Base-by-base conservation (phyloP, 805 yeast species). In the Candida easanensis region DNA sequence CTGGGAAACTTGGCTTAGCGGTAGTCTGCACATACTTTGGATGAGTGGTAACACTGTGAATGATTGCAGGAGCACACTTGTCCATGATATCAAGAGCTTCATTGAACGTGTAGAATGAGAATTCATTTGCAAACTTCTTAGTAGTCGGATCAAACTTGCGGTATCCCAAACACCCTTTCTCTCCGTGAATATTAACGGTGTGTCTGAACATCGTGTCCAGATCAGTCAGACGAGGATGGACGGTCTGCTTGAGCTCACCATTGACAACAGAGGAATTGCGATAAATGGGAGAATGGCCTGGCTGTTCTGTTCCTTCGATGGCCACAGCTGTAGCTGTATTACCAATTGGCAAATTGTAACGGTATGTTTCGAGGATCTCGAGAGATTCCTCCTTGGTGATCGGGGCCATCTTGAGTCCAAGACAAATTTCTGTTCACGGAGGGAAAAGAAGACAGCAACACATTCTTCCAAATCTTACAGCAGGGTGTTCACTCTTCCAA, bases 11-110 rank as follows among this genome's bases (percentile, higher is more conserved):
- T 10, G 44, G 44, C 2, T 16, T 9, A n/a, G 14, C 44, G 18
- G 28, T 36, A 44, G 36, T 44, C 36, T 21, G 40, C 23, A 78
- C 64, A 51, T 77, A 80, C 39, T 65, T 63, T 18, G 64, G 61
- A 2, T 53, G 35, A 3, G 48, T 33, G n/a, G 50, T 48, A 25
- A 52, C 48, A 22, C 51, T 38, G 5, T 70, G 60, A 46, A 69
- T 56, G 17, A 77, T 48, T 10, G 88, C 88, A 4, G 80, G 56
- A 3, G 84, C 88, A 18, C 82, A 57, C 34, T 66, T 53, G 33
- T 64, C 62, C 31, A 76, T 69, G 31, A 76, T 61, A 18, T 58
- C 51, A 16, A 69, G 64, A 14, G 73, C 68, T 38, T 67, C 59
- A 13, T 45, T 53, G 53, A 66, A 80, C 3, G 73, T 57, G 28